Conservation (phyloP, 306 rosid genomes). For the Coriaria nepalensis region DNA sequence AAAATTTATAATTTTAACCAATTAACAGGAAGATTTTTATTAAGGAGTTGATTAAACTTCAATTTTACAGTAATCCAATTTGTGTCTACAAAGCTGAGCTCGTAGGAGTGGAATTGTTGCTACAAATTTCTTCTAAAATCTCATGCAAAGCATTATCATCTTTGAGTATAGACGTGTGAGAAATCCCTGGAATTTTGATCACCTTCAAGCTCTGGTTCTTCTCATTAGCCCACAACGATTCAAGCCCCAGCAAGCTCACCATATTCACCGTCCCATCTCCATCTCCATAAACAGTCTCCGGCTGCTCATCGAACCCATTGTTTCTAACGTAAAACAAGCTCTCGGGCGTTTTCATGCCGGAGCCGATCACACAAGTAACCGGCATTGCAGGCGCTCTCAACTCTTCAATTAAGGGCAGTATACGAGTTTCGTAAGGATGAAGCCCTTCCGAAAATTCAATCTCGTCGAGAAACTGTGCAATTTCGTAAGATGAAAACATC, state of each 20-base stretch:
- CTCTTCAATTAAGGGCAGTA: slow-evolving; percentile 32
- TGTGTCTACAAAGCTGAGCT: slow-evolving; percentile 7
- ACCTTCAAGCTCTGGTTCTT: slow-evolving; percentile 38
- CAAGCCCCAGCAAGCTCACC: slow-evolving; percentile 61
- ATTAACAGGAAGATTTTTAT: no score
- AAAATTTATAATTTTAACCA: no score
- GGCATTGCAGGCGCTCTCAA: slow-evolving; percentile 47
- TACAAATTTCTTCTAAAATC: slow-evolving; percentile 28
- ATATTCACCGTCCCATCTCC: slow-evolving; percentile 89
- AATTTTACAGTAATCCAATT: no score
- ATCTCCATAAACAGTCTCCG: slow-evolving; percentile 50
- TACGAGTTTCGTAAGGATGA: slow-evolving; percentile 43
- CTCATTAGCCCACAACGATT: slow-evolving; percentile 35
- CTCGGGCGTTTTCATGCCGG: slow-evolving; percentile 48
- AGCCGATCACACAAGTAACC: slow-evolving; percentile 57
- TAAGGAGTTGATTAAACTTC: no score
- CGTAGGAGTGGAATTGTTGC: slow-evolving; percentile 41
- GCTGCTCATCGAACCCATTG: slow-evolving; percentile 49
- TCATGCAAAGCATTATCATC: slow-evolving; percentile 37
- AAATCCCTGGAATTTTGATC: slow-evolving; percentile 34
- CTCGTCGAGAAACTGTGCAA: slow-evolving; percentile 45
- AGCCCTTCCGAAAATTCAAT: slow-evolving; percentile 57
- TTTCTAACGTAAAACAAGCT: slow-evolving; percentile 31
- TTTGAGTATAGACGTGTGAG: slow-evolving; percentile 49
- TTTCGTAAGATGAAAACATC: slow-evolving; percentile 41